Base-by-base conservation (phyloP, 495 filamentous ascomycete species). In the Corynascus novoguineensis region DNA sequence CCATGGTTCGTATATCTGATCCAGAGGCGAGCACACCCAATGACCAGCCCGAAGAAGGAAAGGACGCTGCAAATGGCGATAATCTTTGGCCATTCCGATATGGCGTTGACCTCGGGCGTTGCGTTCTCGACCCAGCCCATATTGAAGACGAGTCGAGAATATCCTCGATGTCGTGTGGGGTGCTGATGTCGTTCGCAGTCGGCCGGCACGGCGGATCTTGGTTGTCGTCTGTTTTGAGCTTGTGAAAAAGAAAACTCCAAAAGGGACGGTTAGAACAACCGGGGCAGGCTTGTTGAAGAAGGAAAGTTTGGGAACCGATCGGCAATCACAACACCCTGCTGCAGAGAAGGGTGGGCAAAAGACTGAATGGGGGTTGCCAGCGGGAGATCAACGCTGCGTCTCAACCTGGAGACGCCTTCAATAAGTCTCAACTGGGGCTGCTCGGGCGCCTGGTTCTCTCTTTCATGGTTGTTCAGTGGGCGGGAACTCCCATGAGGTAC, bases 91-190 rank as follows among this genome's bases (percentile, higher is more conserved):
- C 60, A 70, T 32, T 70, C 50, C 9, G 67, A 69, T 29, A 57
- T 49, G 3, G 49, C 60, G 21, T 68, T 61, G 50, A 68, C 52
- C 58, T 64, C 68, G 24, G 57, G 53, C 22, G 61, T 46, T 29
- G 59, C 68, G 55, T 66, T 58, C 9, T 55, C 50, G 11, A 70
- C 65, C 68, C 68, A 70, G 28, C 31, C 63, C 68, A 68, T 70
- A 35, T 15, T 59, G 58, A 41, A 19, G 58, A 46, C 25, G 5
- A 25, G 34, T 14, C 25, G 27, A n/a, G 25, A n/a, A 17, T 25
- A 25, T 27, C 3, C 7, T 46, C 3, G 42, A 11, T 15, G 42
- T 27, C 12, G 38, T 42, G 3, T n/a, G n/a, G n/a, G 38, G 19
- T 19, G 41, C 2, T 44, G 41, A 1, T 8, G 41, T 14, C 10